phyloP scores from a whole-genome alignment of 2,329 filamentous ascomycete genomes.

The Ophiostoma ulmi region DNA sequence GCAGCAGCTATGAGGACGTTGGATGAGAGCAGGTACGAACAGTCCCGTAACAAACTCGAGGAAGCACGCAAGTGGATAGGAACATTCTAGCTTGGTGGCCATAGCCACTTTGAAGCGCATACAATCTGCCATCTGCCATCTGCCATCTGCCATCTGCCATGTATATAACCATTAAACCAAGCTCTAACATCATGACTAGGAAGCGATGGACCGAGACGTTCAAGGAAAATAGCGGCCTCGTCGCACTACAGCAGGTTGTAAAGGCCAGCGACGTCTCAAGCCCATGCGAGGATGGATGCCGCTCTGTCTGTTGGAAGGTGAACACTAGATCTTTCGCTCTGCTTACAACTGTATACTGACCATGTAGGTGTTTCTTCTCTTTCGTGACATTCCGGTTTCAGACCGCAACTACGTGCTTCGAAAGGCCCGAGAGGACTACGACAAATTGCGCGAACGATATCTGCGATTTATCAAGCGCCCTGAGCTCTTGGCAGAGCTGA shows the following conservation, averaged over 20 bases:
- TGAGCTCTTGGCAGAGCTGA: slow-evolving; percentile 65
- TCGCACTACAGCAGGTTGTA: slow-evolving; percentile 60
- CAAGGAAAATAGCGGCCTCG: slow-evolving; percentile 51
- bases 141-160: not conserved
- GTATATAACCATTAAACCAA: too few species aligned
- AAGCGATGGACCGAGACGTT: slow-evolving; percentile 63
- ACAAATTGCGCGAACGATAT: slow-evolving; percentile 65
- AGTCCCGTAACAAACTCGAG: slow-evolving; percentile 11
- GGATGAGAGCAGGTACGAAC: slow-evolving; percentile 47
- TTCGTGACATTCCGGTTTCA: slow-evolving; percentile 58
- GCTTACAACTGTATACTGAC: not conserved
- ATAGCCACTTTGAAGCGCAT: not conserved
- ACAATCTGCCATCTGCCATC: not conserved
- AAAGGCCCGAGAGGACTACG: slow-evolving; percentile 69
- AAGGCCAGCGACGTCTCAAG: slow-evolving; percentile 54
- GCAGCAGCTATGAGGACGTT: slow-evolving; percentile 46
- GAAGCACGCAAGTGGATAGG: not conserved
- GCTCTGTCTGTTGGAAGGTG: slow-evolving; percentile 83
- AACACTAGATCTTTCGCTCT: slow-evolving; percentile 31
- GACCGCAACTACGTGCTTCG: slow-evolving; percentile 65
- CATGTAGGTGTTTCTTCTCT: slow-evolving; percentile 70
- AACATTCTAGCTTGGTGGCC: not conserved
- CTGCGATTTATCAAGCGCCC: slow-evolving; percentile 79
- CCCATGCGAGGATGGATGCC: slow-evolving; percentile 65
- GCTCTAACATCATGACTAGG: slow-evolving; percentile 38